These are phyloP conservation scores for Tagetes erecta DNA, from an alignment of 129 eudicot genomes.

Conservation along the genomic window DNA sequence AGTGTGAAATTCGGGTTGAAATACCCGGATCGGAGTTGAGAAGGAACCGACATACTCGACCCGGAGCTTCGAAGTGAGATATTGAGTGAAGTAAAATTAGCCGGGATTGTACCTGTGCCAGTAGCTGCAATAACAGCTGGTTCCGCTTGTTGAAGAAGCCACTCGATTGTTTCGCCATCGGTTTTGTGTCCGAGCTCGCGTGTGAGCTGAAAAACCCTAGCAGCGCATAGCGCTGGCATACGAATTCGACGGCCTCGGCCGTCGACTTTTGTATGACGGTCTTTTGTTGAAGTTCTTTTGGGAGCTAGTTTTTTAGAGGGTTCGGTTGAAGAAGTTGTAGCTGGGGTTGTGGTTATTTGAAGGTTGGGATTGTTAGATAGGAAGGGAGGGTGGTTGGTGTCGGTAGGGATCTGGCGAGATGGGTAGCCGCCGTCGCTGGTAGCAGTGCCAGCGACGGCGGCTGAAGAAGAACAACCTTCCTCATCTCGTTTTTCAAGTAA, in stretches of 20 bases:
- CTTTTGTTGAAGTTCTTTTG: constrained; percentile 81
- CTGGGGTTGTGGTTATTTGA: constrained; percentile 27
- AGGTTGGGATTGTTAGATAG: constrained; percentile 25
- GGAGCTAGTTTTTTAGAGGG: constrained; percentile 64
- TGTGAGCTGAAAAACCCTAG: constrained; percentile 91
- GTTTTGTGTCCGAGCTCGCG: constrained; percentile 95
- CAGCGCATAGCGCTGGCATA: constrained; percentile 95
- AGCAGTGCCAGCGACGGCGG: constrained; percentile 20
- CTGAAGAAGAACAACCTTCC: constrained; percentile 54
- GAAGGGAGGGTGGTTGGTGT: constrained; percentile 20
- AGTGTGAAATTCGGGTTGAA: constrained; percentile 62
- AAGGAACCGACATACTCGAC: constrained; percentile 81
- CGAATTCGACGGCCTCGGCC: constrained; percentile 95
- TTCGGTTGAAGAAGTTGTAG: constrained; percentile 26
- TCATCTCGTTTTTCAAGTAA: constrained; percentile 78
- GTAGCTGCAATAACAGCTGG: constrained; percentile 96
- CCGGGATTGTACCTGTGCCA: constrained; percentile 95
- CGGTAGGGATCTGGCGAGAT: constrained; percentile 34
- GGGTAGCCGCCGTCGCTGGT: constrained; percentile 29
- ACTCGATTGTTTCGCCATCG: constrained; percentile 92
- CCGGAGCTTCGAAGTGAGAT: constrained; percentile 90
- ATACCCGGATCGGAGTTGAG: constrained; percentile 72
- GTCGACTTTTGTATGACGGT: constrained; percentile 94
- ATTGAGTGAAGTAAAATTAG: constrained; percentile 83
- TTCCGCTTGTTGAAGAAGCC: constrained; percentile 96